Evolutionary conservation across 2,329 filamentous ascomycete species (phyloP), one percentile per base, ranked within the genome.

Genomic region (Cyphellophora europaea): DNA sequence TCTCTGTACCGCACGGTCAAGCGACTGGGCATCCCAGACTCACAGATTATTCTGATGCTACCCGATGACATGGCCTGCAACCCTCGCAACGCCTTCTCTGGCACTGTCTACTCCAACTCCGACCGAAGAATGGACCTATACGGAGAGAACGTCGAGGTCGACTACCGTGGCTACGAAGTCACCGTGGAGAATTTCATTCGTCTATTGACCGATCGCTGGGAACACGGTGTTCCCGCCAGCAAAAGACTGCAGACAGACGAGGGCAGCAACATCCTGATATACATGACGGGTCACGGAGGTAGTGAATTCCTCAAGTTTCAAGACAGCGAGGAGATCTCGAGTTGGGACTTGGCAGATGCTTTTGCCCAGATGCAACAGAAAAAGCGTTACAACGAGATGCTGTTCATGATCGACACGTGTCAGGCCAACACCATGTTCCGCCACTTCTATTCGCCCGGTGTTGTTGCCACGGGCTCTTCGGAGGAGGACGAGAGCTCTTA

Each of bases 301-400:
- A 94, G 96, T 56, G 88, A 95, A 62, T 98, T 98, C 51, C 64
- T 98, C 40, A 98, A 98, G 59, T 98, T 98, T 53, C 91, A 98
- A 59, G 91, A 98, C 51, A 85, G 87, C 5, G 91, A 98, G 59
- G 91, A 98, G 62, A 96, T 98, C 47, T 88, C 86, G 37, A 87
- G 87, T 0, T 95, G 93, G 57, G 91, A 98, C 62, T 67, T 98
- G 38, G 91, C 93, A 4, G 86, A 98, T 59, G 91, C 91, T 0
- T 96, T 98, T 57, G 87, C 93, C 61, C 89, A 98, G 67, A 98
- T 98, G 91, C 95, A 88, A 84, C 91, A 98, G 71, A 98, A 98
- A 77, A 93, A 93, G 67, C 80, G 91, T 68, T 98, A 96, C 61
- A 85, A 96, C 58, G 91, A 98, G 62, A 79, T 98, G 49, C 75